A percentile compares a stretch with the other conserved stretches of the same genome.
Conservation (phyloP, 208 protist genomes). For the Porcisia deanei region DNA sequence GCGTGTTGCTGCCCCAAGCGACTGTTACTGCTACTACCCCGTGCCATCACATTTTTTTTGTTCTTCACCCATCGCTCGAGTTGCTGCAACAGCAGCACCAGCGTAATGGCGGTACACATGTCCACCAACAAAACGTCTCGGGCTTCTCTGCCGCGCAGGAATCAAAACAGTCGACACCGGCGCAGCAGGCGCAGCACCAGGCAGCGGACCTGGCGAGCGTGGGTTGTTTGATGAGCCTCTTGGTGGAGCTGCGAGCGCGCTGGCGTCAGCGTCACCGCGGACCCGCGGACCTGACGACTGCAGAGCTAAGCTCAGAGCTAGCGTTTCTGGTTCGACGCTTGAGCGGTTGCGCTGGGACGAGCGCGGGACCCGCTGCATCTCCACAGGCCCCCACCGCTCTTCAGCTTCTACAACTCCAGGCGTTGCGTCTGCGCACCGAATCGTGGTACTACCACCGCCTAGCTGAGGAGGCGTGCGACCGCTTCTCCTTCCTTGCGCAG, state of each 20-base stretch:
- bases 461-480: slow-evolving; percentile 45
- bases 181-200: slow-evolving; percentile 28
- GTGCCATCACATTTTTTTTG: slow-evolving; percentile 53
- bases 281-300: not conserved
- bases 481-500: not conserved
- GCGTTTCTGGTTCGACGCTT: slow-evolving; percentile 35
- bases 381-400: slow-evolving; percentile 35
- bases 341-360: slow-evolving; percentile 16
- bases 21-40: slow-evolving; percentile 40
- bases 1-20: slow-evolving; percentile 34
- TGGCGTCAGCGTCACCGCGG: not conserved
- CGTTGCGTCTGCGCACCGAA: slow-evolving; percentile 63
- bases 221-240: slow-evolving; percentile 39
- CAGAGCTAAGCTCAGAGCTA: slow-evolving; percentile 33
- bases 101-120: not conserved
- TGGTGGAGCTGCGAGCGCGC: slow-evolving; percentile 38
- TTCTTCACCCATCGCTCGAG: slow-evolving; percentile 25
- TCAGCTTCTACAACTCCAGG: slow-evolving; percentile 70
- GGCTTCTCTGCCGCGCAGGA: slow-evolving; percentile 14
- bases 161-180: slow-evolving; percentile 14
- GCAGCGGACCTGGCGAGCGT: slow-evolving; percentile 46
- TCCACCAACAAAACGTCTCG: not conserved
- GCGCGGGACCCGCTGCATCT: not conserved
- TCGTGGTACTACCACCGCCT: slow-evolving; percentile 55
- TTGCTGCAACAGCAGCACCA: slow-evolving; percentile 4